Conservation (phyloP, 495 filamentous ascomycete species). For the Schizothecium vesticola region DNA sequence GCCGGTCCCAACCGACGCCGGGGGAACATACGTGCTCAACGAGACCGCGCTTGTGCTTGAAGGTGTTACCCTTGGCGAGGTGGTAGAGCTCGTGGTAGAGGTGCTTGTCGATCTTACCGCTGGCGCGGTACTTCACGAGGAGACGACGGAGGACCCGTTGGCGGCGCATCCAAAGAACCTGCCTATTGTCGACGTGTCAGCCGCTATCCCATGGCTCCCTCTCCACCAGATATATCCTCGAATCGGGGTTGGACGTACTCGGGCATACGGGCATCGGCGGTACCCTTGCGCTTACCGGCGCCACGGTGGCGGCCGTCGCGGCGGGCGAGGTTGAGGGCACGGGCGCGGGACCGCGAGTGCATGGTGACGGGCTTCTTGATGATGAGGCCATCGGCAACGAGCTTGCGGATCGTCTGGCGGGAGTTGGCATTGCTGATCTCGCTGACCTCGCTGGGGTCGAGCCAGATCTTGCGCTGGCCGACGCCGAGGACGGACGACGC, state of each 20-base stretch:
- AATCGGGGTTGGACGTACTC: conserved; percentile 55
- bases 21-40: conserved; percentile 90
- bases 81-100: conserved; percentile 99
- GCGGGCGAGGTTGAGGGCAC: conserved; percentile 83
- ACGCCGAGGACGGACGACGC: conserved; percentile 95
- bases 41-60: conserved; percentile 99
- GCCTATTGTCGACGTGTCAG: conserved; percentile 49
- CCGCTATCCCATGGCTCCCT: not conserved
- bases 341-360: conserved; percentile 95
- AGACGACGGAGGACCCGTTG: conserved; percentile 98
- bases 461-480: conserved; percentile 99
- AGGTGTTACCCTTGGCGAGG: conserved; percentile 99
- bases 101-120: conserved; percentile 99
- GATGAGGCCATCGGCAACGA: conserved; percentile 99
- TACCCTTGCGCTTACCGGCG: conserved; percentile 99
- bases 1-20: too few relatives aligned
- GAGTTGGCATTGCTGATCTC: conserved; percentile 99
- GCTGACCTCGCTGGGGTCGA: conserved; percentile 98
- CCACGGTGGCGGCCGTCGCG: conserved; percentile 93
- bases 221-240: not conserved
- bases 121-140: conserved; percentile 97
- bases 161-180: conserved; percentile 99
- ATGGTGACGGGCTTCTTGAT: conserved; percentile 99
- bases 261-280: conserved; percentile 98
- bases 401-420: conserved; percentile 99